Evolutionary conservation across 164 flowering plant genomes (phyloP), one percentile per base, ranked within the genome.

Genomic region (Malania oleifera): DNA sequence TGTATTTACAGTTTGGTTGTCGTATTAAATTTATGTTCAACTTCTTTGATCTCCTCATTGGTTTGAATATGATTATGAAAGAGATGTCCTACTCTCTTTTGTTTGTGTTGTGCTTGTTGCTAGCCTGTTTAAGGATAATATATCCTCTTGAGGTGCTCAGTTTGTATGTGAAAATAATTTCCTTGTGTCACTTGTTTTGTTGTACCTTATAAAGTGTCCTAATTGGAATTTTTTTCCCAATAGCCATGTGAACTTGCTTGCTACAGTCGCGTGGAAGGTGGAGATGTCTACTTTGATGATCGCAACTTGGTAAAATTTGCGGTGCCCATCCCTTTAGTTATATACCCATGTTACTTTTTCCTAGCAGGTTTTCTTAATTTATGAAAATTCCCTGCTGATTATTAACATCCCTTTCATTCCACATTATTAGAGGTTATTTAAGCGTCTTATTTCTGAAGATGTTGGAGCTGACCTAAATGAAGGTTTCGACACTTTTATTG

Each of bases 241-340:
- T 59, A 95, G 99, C 99, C 99, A 13, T 74, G 79, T 62, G 97
- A 95, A 62, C 77, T 91, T 73, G 96, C 85, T 65, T 85, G 91
- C 80, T 95, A 85, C 63, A 93, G 99, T 63, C 92, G 93, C 9
- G 79, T 64, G 15, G 96, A 91, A 76, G 89, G 81, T 62, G 99
- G 95, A 27, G 87, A 84, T 22, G 96, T 91, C 66, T 79, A 54
- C 75, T 91, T 88, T 75, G 96, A 95, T 68, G 96, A 91, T 41
- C 87, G 93, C 50, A 80, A 84, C 77, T 73, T 93, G 92, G 97
- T 88, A 72, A 76, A 89, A 62, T 23, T 56, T 65, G 19, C 54
- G 13, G 44, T 39, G 8, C 44, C 11, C 44, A 14, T 28, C 28
- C 22, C n/a, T 52, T 28, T 1, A 9, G 0, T n/a, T 38, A 8